Evolutionary conservation across 139 green algal species (phyloP).

Genomic region (Coccomyxa sp.): DNA sequence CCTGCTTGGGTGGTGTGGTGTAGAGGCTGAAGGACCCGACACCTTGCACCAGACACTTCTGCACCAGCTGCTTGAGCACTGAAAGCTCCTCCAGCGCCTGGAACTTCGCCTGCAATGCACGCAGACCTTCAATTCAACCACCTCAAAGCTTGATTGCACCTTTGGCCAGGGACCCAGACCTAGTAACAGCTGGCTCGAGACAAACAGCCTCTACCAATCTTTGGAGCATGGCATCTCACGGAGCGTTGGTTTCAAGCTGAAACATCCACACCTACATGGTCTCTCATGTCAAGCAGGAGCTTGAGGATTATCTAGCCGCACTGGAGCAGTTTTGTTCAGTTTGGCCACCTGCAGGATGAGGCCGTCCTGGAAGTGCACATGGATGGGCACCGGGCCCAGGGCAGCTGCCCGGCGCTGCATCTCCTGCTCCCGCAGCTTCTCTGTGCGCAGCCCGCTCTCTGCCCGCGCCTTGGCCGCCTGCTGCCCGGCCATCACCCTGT

Average conservation of each 20-base stretch:
- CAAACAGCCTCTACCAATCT: not conserved
- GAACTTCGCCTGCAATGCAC: slow-evolving; percentile 6
- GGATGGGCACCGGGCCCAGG: slow-evolving; percentile 26
- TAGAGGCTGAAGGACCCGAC: slow-evolving; percentile 16
- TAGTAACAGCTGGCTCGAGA: not conserved
- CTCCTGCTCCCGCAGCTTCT: slow-evolving; percentile 25
- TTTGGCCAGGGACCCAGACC: not conserved
- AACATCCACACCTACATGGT: not conserved
- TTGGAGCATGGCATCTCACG: not conserved
- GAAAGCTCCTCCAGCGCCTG: slow-evolving; percentile 5
- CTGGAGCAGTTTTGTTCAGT: not conserved
- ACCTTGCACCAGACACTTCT: not conserved
- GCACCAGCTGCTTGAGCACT: slow-evolving; percentile 13
- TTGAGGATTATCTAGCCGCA: not conserved
- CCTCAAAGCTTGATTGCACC: not conserved
- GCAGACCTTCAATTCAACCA: not conserved
- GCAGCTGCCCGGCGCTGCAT: slow-evolving; percentile 11
- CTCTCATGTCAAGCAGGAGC: not conserved
- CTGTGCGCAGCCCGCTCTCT: slow-evolving; percentile 19
- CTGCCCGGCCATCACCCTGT: slow-evolving; percentile 12
- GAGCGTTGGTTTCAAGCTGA: not conserved
- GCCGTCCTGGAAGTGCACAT: slow-evolving; percentile 24
- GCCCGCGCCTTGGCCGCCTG: not conserved
- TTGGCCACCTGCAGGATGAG: slow-evolving; percentile 23
- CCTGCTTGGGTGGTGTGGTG: slow-evolving; percentile 29